A percentile compares a stretch with the other conserved stretches of the same genome.
phyloP scores from a whole-genome alignment of 352 stramenopile genomes.

The Thalassiosira pacifica region DNA sequence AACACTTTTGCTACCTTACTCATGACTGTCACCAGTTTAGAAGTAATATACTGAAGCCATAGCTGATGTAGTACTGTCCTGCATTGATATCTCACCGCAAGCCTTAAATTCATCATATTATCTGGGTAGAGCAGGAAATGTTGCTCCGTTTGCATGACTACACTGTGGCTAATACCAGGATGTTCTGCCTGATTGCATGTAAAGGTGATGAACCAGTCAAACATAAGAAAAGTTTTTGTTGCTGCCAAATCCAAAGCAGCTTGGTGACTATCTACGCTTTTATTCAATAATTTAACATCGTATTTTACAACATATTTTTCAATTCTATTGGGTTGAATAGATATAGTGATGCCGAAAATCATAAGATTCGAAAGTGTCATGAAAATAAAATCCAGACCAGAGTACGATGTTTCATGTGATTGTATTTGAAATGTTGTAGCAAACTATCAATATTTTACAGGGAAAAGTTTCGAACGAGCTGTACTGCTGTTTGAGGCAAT shows the following conservation, averaged over 20 bases:
- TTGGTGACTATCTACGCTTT: conserved; percentile 50
- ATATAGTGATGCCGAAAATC: no score
- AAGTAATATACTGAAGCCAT: conserved; percentile 42
- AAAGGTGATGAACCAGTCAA: conserved; percentile 49
- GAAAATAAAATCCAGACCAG: no score
- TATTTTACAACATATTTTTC: no score
- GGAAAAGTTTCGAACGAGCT: no score
- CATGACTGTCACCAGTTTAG: no score
- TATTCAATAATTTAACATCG: not conserved
- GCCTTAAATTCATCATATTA: conserved; percentile 22
- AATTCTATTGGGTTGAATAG: no score
- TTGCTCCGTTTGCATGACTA: not conserved
- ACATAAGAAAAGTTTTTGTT: conserved; percentile 9
- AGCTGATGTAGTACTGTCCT: conserved; percentile 48
- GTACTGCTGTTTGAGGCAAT: no score
- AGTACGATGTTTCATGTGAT: no score
- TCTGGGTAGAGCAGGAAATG: conserved; percentile 23
- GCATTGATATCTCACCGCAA: conserved; percentile 22
- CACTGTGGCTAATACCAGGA: conserved; percentile 28
- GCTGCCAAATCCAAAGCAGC: conserved; percentile 38
- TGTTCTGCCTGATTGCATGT: conserved; percentile 44
- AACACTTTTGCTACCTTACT: no score
- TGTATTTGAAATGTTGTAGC: no score
- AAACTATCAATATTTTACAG: no score
- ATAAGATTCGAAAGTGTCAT: no score